Conservation (phyloP, 805 yeast species). For the Wickerhamomyces rabaulensis region DNA sequence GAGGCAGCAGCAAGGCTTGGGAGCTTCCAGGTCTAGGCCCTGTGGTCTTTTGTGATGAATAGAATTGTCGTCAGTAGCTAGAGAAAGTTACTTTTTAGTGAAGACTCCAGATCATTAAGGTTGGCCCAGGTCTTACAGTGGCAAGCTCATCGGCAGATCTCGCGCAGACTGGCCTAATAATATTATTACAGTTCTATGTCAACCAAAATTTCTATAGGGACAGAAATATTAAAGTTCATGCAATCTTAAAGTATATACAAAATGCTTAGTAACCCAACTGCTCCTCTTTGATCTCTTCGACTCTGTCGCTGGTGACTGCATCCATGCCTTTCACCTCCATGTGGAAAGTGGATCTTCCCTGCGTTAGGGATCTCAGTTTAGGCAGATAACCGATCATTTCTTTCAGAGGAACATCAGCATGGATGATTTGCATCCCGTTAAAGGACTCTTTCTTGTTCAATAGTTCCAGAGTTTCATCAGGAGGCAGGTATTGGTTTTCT, state of each 20-base stretch:
- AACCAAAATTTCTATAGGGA: no score
- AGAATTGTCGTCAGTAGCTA: no score
- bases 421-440: constrained; percentile 42
- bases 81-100: no score
- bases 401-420: constrained; percentile 79
- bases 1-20: no score
- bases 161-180: no score
- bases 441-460: constrained; percentile 16
- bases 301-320: constrained; percentile 50
- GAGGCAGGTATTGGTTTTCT: constrained; percentile 63
- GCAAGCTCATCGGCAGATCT: no score
- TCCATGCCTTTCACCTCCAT: constrained; percentile 78
- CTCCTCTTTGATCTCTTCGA: constrained; percentile 29
- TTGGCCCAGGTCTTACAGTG: no score
- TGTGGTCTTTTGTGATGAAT: no score
- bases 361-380: constrained; percentile 74
- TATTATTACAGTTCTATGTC: no score
- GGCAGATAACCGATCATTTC: constrained; percentile 89
- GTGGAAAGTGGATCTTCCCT: constrained; percentile 80
- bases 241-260: not conserved
- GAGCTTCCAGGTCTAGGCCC: no score
- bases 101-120: no score
- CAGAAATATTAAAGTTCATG: no score
- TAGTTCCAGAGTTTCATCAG: constrained; percentile 56
- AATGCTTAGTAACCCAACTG: constrained; percentile 3